These are phyloP conservation scores for Ophiocordyceps camponoti-saundersi DNA, from an alignment of 2,329 filamentous ascomycete genomes.

Conservation along the genomic window DNA sequence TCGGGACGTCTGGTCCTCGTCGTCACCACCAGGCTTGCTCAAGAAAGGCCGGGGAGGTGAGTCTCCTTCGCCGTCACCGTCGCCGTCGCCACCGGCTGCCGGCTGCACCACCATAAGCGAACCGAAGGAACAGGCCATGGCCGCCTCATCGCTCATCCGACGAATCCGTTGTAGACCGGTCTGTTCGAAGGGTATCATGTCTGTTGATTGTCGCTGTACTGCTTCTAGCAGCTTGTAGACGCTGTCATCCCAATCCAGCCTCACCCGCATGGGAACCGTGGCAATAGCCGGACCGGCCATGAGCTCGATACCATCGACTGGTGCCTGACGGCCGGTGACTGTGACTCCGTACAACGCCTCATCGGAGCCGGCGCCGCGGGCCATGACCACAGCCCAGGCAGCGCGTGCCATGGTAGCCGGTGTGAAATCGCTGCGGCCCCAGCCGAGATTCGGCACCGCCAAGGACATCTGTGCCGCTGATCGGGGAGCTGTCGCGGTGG, in stretches of 20 bases:
- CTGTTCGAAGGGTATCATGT: conserved; percentile 5
- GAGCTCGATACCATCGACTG: conserved; percentile 7
- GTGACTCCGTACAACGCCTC: conserved; percentile 13
- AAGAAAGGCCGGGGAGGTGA: not conserved
- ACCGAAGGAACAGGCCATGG: conserved; percentile 4
- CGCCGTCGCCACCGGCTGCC: not conserved
- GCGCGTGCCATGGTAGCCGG: conserved; percentile 6
- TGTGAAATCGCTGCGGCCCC: conserved; percentile 6
- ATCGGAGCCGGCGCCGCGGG: conserved; percentile 13
- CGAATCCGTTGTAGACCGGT: conserved; percentile 5
- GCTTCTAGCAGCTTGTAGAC: conserved; percentile 23
- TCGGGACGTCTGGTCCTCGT: not conserved
- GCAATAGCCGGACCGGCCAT: conserved; percentile 11
- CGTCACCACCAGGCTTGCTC: not conserved
- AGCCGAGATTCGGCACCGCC: not conserved
- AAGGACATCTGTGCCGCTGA: conserved; percentile 1
- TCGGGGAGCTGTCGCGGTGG: conserved; percentile 5
- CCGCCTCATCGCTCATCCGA: conserved; percentile 1
- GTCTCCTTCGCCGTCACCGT: not conserved
- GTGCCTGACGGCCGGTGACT: conserved; percentile 8
- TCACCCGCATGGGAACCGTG: conserved; percentile 10
- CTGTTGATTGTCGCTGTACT: conserved; percentile 4
- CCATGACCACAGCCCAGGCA: conserved; percentile 14
- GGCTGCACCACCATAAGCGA: conserved; percentile 6
- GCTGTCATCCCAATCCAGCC: conserved; percentile 10